phyloP scores from a whole-genome alignment of 768 basidiomycete genomes.

The Russula compacta region DNA sequence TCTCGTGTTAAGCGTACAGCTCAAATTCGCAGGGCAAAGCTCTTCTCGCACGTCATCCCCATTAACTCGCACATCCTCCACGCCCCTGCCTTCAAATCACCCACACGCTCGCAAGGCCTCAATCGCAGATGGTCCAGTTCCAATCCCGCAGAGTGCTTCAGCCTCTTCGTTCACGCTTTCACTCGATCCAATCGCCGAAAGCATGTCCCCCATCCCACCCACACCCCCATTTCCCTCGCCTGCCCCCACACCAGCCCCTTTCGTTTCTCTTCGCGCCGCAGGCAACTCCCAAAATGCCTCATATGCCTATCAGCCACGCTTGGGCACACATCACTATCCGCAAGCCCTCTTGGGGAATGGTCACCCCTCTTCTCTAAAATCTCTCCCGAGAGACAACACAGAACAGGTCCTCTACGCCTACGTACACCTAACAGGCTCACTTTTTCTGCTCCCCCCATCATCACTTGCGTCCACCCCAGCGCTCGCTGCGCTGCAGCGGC shows the following conservation, averaged over 20 bases:
- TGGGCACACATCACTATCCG: slow-evolving; percentile 24
- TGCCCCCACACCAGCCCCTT: slow-evolving; percentile 24
- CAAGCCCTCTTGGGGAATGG: slow-evolving; percentile 20
- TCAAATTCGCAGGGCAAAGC: neutral
- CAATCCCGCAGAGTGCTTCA: slow-evolving; percentile 25
- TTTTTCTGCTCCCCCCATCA: slow-evolving; percentile 46
- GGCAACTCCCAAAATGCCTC: slow-evolving; percentile 17
- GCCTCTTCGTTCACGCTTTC: slow-evolving; percentile 28
- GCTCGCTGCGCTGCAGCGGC: slow-evolving; percentile 40
- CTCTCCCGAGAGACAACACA: slow-evolving; percentile 18
- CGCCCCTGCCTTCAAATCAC: slow-evolving; percentile 42
- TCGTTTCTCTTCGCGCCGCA: neutral
- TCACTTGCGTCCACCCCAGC: slow-evolving; percentile 35
- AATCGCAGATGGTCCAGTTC: slow-evolving; percentile 23
- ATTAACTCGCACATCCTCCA: slow-evolving; percentile 38
- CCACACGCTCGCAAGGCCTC: slow-evolving; percentile 76
- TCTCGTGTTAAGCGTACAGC: neutral
- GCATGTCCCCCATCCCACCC: slow-evolving; percentile 24
- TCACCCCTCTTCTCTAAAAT: slow-evolving; percentile 8
- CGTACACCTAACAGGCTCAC: slow-evolving; percentile 65
- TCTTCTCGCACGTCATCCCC: slow-evolving; percentile 28
- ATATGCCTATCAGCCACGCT: slow-evolving; percentile 22
- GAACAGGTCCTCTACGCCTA: slow-evolving; percentile 81
- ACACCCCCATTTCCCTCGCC: slow-evolving; percentile 25
- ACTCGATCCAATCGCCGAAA: slow-evolving; percentile 30